Base-by-base conservation (phyloP, 495 filamentous ascomycete genomes). In the Hypoxylon cercidicola region DNA sequence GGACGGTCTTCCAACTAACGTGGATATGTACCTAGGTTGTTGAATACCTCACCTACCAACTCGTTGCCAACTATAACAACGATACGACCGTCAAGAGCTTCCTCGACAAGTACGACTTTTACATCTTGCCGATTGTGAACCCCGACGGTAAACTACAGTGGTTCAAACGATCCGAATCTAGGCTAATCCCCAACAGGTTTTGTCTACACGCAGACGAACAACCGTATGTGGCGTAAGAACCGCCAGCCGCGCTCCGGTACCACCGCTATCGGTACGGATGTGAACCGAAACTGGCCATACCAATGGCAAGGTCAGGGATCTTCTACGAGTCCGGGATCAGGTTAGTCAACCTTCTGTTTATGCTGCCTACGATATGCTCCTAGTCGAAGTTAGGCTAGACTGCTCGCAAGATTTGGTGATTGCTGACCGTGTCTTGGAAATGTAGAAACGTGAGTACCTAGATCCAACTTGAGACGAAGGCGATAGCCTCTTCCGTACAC, bases 151-250 rank as follows among this genome's bases (percentile, higher is more conserved):
- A 55, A 69, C 54, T 10, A 1, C 3, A 10, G 7, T 3, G 2
- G 32, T 21, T 34, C 8, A 13, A 16, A 4, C 16, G 30, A 21
- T 25, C 18, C 32, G 19, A 40, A 43, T 13, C n/a, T 25, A 15
- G 23, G 28, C 60, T 58, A 35, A 65, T 51, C 3, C 32, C 3
- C 0, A 9, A 3, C 43, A 82, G 81, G 82, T 46, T 89, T 89
- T 66, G 72, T 86, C 39, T 89, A 84, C 76, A 84, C 84, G 2
- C 87, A 89, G 66, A 82, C 81, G 19, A 81, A 49, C 25, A 77
- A 83, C 61, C 82, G 87, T n/a, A 66, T 89, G 48, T 89, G 87
- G 87, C 81, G 87, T 57, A 89, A 89, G 74, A 89, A 89, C 75
- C 77, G 87, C 10, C 83, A 86, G 56, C 72, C 77, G 7, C 76